Base-by-base conservation (phyloP, 768 basidiomycete species). In the Hypholoma sublateritium region DNA sequence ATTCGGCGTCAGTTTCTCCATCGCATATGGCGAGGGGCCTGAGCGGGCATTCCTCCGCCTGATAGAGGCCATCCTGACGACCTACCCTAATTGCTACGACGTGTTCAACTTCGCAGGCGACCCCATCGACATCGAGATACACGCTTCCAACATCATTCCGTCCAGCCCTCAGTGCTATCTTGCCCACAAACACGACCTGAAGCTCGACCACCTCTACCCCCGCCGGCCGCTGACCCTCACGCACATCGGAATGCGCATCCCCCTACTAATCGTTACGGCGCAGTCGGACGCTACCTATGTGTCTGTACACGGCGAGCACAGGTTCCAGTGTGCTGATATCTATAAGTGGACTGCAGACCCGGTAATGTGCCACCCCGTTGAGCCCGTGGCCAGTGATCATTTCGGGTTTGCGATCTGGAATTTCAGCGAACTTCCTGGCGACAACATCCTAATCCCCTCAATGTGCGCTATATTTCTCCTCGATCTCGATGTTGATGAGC, bases 1-100 rank as follows among this genome's bases (percentile, higher is more conserved):
- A 1, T 59, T 59, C 35, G 49, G 59, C 19, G 59, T 59, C 43
- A 59, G 55, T 34, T 56, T 59, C 28, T 50, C 59, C 4, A 55
- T 59, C 28, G 59, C 59, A 2, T 59, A 59, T 24, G 59, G 59
- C 5, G 59, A 59, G 46, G 59, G 59, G 9, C 49, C 17, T 5
- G 59, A 59, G 25, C 59, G 59, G 8, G 59, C 59, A 5, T 59
- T 59, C 24, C 56, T 59, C 37, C 25, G 59, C 25, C 55, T 59
- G 24, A 16, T 59, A 3, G 54, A 59, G 52, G 54, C 54, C 7
- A 59, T 59, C 45, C 32, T 59, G n/a, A 39, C 43, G n/a, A 47
- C 54, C 4, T 56, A 46, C 42, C 54, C 49, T 12, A 37, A 55
- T 11, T 48, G 55, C 28, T 14, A 56, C 22, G 49, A 32, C 12